Base-by-base conservation (phyloP, 495 filamentous ascomycete genomes). In the Annulohypoxylon stygium region DNA sequence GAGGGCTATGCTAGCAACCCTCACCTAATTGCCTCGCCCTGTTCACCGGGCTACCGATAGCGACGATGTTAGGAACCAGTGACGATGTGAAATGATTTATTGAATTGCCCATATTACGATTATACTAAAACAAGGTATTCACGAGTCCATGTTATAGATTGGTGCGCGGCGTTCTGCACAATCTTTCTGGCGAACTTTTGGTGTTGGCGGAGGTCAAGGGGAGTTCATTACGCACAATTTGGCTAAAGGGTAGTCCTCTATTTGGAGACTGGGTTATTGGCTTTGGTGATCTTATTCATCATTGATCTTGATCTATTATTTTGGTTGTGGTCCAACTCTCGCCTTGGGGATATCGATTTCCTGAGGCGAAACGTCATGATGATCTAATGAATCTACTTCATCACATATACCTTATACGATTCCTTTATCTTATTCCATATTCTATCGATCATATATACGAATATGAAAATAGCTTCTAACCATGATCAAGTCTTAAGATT, bases 1-100 rank as follows among this genome's bases (percentile, higher is more conserved):
- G 74, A 91, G 88, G 69, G 90, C 90, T 41, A 93, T 93, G 91
- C 81, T 95, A 76, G 89, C 90, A 36, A 95, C 93, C 23, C 80
- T 96, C 65, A 93, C 92, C 43, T 95, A 60, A 8, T 63, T 8
- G n/a, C 55, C 51, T 53, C 4, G 4, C 5, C 12, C 16, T 4
- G 1, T 53, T 51, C 36, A 25, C 3, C 57, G 8, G 26, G 4
- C 14, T n/a, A 54, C 6, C 25, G 8, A 26, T 25, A 14, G 25
- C 48, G 25, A 11, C 48, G 48, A 4, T 20, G 23, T 12, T 51
- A 10, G 48, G 20, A 26, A 26, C 9, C 12, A 0, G 34, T 25
- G 25, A 54, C 0, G 12, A n/a, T 6, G 4, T 25, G 12, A 25
- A n/a, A n/a, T n/a, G 11, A 25, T 30, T 54, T 33, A 54, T 54